Evolutionary conservation across 2,329 filamentous ascomycete genomes (phyloP), one percentile per base, ranked within the genome.

Genomic region (Fusarium sp.): DNA sequence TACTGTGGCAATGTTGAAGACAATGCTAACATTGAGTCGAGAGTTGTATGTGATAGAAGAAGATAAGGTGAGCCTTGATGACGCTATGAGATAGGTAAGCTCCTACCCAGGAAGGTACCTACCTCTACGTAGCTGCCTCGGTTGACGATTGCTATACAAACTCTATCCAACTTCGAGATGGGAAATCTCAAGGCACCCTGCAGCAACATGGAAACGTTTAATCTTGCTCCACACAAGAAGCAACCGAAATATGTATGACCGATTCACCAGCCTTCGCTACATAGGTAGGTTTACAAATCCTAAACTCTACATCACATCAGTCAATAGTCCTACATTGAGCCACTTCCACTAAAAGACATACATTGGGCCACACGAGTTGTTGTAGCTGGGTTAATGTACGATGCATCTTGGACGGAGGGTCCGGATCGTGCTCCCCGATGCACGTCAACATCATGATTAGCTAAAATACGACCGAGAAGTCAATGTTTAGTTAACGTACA

Each of bases 371-470:
- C 24, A 39, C 46, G 28, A 43, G 24, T 46, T 43, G n/a, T 28
- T 66, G 26, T 28, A 28, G 26, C 26, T 28, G 10, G 26, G 26
- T 3, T 10, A 34, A 38, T 24, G 33, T 24, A 34, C 28, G 38
- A 36, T 47, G 42, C 45, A 59, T 51, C 40, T 47, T 22, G 40
- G 21, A 19, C 59, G 59, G 59, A 46, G 28, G 42, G 40, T 19
- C 53, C 50, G 59, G 53, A 26, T 50, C 46, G 50, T 40, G 53
- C 33, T 56, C 49, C 49, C 59, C 59, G 64, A 60, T 64, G 58
- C 58, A 54, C 43, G 52, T 50, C 57, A 64, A 39, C 31, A 49
- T 21, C n/a, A 67, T 39, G 19, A 28, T n/a, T 38, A 60, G 49
- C 33, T 40, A 50, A 52, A 62, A 59, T 64, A 50, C 44, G 45